phyloP scores from a whole-genome alignment of 805 yeast species.

The Nakazawaea wyomingensis region DNA sequence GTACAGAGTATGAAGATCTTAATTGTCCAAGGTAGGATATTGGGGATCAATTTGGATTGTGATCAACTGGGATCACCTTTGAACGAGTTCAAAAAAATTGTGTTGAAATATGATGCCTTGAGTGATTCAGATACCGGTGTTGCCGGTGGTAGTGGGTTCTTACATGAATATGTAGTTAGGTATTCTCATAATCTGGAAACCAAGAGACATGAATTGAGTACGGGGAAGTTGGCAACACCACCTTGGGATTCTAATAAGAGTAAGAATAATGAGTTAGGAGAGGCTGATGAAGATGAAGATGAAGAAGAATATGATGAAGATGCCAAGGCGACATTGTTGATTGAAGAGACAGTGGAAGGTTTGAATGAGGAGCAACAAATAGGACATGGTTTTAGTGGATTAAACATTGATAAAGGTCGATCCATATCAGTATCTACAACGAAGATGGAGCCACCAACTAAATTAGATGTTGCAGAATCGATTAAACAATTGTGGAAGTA shows the following conservation, averaged over 20 bases:
- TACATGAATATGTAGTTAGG: conserved; percentile 59
- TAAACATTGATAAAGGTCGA: neutral
- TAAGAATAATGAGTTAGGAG: too few species aligned
- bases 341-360: conserved; percentile 15
- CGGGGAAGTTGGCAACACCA: conserved; percentile 40
- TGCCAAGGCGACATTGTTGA: conserved; percentile 2
- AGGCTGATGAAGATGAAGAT: conserved; percentile 13
- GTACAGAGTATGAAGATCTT: conserved; percentile 77
- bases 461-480: conserved; percentile 65
- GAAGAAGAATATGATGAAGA: conserved; percentile 16
- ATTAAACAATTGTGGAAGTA: conserved; percentile 62
- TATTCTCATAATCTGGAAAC: conserved; percentile 51
- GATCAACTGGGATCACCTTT: conserved; percentile 49
- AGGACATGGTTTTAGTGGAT: conserved; percentile 7
- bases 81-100: conserved; percentile 38
- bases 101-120: conserved; percentile 53
- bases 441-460: too few species aligned
- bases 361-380: conserved; percentile 14
- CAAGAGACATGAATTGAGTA: conserved; percentile 46
- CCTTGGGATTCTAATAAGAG: conserved; percentile 21
- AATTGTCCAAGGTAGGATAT: conserved; percentile 66
- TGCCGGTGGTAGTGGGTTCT: conserved; percentile 61
- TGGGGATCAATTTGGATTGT: conserved; percentile 61
- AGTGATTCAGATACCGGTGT: conserved; percentile 57
- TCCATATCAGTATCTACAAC: too few species aligned